phyloP scores from a whole-genome alignment of 352 stramenopile genomes.

The Phytophthora idaei region DNA sequence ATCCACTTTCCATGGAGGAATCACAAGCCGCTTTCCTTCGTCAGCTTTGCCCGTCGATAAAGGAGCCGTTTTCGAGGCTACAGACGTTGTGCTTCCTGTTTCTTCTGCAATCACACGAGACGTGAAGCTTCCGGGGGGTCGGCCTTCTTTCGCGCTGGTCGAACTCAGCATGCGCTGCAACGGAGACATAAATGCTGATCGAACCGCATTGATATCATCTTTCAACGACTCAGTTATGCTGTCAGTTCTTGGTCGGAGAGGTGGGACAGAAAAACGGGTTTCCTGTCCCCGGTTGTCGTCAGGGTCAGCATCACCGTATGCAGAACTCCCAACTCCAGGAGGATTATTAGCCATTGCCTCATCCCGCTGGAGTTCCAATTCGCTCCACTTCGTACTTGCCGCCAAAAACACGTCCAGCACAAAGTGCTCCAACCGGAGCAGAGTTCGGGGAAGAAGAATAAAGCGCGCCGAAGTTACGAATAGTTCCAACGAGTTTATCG shows the following conservation, averaged over 20 bases:
- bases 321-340: conserved; percentile 24
- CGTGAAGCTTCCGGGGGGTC: conserved; percentile 26
- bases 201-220: conserved; percentile 42
- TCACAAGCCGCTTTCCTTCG: conserved; percentile 12
- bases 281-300: conserved; percentile 35
- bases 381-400: conserved; percentile 43
- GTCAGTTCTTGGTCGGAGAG: conserved; percentile 48
- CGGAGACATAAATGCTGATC: conserved; percentile 48
- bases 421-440: conserved; percentile 66
- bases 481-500: conserved; percentile 36
- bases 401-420: conserved; percentile 55
- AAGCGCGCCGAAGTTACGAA: conserved; percentile 52
- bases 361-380: conserved; percentile 50
- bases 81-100: conserved; percentile 21
- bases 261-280: conserved; percentile 33
- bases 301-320: conserved; percentile 40
- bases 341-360: conserved; percentile 37
- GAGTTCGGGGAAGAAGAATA: conserved; percentile 53
- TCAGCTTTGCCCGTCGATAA: conserved; percentile 2
- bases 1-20: conserved; percentile 48
- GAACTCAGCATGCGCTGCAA: conserved; percentile 49
- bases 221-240: conserved; percentile 64
- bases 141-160: conserved; percentile 36
- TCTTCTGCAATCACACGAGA: conserved; percentile 40
- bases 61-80: conserved; percentile 12